phyloP scores from a whole-genome alignment of 1,284 basidiomycete genomes.

The Melanopsichium pennsylvanicum region DNA sequence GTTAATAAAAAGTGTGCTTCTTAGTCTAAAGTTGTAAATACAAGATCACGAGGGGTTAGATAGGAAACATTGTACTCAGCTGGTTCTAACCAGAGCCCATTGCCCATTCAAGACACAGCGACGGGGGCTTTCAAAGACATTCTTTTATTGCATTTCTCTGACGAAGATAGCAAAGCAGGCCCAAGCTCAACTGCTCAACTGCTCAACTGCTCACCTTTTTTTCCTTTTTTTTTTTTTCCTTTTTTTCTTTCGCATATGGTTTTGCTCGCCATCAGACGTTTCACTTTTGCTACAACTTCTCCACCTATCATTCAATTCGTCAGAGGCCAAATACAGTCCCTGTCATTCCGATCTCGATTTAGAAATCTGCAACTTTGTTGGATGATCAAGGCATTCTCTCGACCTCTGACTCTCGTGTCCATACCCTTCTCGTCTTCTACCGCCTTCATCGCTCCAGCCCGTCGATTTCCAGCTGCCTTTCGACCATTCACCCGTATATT shows the following conservation, averaged over 20 bases:
- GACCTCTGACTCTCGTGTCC: conserved; percentile 13
- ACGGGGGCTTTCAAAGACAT: conserved; percentile 1
- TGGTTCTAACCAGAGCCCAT: not conserved
- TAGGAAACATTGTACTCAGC: not conserved
- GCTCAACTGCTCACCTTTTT: not conserved
- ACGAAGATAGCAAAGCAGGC: too few relatives aligned
- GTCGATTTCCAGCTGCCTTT: not conserved
- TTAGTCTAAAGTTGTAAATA: not conserved
- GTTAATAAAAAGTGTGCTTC: not conserved
- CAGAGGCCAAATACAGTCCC: too few relatives aligned
- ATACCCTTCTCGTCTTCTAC: conserved; percentile 26
- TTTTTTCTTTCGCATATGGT: too few relatives aligned
- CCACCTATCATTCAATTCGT: too few relatives aligned
- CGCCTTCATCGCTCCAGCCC: not conserved
- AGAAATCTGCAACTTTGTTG: conserved; percentile 10
- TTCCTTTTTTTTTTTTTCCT: not conserved
- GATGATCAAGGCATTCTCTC: conserved; percentile 35
- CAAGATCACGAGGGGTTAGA: conserved; percentile 4
- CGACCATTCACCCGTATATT: not conserved
- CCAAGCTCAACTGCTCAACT: not conserved
- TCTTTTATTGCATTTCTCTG: not conserved
- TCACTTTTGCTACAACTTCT: too few relatives aligned
- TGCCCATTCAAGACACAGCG: not conserved
- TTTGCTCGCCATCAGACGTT: not conserved
- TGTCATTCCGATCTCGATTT: not conserved